Evolutionary conservation across 495 filamentous ascomycete species (phyloP).

Genomic region (Penicillium bialowiezense): DNA sequence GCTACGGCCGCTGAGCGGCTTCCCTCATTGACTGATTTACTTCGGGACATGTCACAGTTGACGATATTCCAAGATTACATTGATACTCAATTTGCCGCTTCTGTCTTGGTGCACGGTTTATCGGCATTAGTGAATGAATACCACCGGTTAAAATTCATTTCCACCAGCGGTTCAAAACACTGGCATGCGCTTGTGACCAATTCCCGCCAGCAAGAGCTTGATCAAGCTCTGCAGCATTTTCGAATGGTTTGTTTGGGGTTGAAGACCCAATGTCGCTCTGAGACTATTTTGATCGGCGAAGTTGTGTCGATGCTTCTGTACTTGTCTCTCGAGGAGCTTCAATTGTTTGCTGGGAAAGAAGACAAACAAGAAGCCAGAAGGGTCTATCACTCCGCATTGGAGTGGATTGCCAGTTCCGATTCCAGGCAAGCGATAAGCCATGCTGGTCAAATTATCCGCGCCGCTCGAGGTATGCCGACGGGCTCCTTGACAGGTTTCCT

Average conservation of each 20-base stretch:
- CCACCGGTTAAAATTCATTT: constrained; percentile 52
- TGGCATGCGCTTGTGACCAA: constrained; percentile 48
- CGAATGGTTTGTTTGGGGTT: constrained; percentile 35
- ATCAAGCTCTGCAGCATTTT: constrained; percentile 41
- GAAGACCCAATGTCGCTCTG: constrained; percentile 14
- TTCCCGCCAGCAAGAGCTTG: constrained; percentile 52
- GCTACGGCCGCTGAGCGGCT: constrained; percentile 31
- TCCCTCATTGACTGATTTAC: constrained; percentile 48
- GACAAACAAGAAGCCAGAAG: constrained; percentile 58
- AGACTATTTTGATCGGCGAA: constrained; percentile 48
- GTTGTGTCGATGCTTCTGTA: constrained; percentile 58
- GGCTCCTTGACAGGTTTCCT: constrained; percentile 55
- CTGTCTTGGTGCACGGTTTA: constrained; percentile 54
- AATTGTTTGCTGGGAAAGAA: constrained; percentile 62
- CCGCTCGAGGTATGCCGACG: constrained; percentile 45
- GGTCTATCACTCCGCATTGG: constrained; percentile 48
- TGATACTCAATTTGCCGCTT: constrained; percentile 49
- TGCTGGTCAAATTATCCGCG: constrained; percentile 58
- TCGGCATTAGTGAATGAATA: constrained; percentile 60
- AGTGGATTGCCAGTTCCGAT: constrained; percentile 51
- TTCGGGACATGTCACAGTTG: constrained; percentile 51
- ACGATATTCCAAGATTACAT: constrained; percentile 36
- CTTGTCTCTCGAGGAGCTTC: constrained; percentile 61
- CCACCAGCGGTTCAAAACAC: constrained; percentile 35
- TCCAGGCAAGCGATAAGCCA: constrained; percentile 59